phyloP scores from a whole-genome alignment of 768 basidiomycete species.

The Leccinum olivaceopallidum region DNA sequence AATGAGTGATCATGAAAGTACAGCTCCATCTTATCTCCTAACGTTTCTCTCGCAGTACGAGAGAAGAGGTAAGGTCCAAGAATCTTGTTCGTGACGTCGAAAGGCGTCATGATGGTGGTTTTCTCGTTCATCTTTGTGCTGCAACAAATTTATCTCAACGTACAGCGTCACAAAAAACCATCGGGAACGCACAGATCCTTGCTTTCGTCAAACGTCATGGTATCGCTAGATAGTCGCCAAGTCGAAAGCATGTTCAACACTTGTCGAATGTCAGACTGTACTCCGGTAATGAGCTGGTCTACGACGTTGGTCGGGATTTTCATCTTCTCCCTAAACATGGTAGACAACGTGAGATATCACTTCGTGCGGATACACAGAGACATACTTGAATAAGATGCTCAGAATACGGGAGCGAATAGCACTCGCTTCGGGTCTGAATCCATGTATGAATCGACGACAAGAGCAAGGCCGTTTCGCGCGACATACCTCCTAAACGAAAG shows the following conservation, averaged over 20 bases:
- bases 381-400: constrained; percentile 88
- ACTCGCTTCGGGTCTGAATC: constrained; percentile 67
- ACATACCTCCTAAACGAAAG: constrained; percentile 78
- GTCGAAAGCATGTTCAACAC: constrained; percentile 98
- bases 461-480: neutral
- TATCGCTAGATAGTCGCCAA: constrained; percentile 81
- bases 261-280: constrained; percentile 96
- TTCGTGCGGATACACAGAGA: neutral
- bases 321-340: constrained; percentile 75
- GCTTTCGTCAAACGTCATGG: constrained; percentile 90
- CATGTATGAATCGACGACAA: neutral
- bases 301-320: constrained; percentile 88
- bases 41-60: constrained; percentile 71
- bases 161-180: neutral
- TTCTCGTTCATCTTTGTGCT: constrained; percentile 93
- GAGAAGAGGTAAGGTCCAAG: constrained; percentile 93
- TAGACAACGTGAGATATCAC: neutral
- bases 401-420: constrained; percentile 85
- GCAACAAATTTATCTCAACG: constrained; percentile 12
- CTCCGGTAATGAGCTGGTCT: constrained; percentile 85
- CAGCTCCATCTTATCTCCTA: constrained; percentile 91
- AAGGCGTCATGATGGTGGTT: constrained; percentile 86
- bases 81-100: constrained; percentile 87
- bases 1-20: constrained; percentile 98
- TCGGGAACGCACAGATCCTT: constrained; percentile 72